Evolutionary conservation across 2,329 filamentous ascomycete genomes (phyloP).

Genomic region (Atkinsonella texensis): DNA sequence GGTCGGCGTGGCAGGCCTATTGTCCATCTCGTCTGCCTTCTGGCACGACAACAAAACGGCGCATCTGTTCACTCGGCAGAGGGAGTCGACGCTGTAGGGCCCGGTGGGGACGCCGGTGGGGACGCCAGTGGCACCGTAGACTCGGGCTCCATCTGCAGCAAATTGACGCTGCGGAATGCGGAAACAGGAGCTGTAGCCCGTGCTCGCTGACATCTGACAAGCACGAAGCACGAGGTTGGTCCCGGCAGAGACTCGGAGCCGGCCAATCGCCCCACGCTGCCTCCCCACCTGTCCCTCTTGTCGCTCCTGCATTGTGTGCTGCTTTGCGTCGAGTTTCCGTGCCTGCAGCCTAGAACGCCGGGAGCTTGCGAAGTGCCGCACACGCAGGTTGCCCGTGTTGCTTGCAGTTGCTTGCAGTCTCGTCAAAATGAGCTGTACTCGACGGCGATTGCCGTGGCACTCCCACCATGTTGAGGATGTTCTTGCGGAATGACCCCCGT

Average conservation of each 20-base stretch:
- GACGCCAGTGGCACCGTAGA: neutral
- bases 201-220: conserved; percentile 3
- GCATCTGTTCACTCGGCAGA: neutral
- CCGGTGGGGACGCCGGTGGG: conserved; percentile 3
- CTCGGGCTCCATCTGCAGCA: neutral
- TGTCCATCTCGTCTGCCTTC: neutral
- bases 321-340: neutral
- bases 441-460: neutral
- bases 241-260: conserved; percentile 5
- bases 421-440: neutral
- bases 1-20: neutral
- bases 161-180: neutral
- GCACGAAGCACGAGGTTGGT: conserved; percentile 5
- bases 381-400: no score
- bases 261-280: conserved; percentile 3
- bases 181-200: neutral
- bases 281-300: no score
- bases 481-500: neutral
- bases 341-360: neutral
- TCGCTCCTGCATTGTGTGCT: neutral
- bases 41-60: neutral
- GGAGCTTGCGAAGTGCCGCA: neutral
- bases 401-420: neutral
- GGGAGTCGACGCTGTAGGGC: neutral
- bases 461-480: neutral